Evolutionary conservation across 2,329 filamentous ascomycete genomes (phyloP), one percentile per base, ranked within the genome.

Genomic region (Xylaria sp.): DNA sequence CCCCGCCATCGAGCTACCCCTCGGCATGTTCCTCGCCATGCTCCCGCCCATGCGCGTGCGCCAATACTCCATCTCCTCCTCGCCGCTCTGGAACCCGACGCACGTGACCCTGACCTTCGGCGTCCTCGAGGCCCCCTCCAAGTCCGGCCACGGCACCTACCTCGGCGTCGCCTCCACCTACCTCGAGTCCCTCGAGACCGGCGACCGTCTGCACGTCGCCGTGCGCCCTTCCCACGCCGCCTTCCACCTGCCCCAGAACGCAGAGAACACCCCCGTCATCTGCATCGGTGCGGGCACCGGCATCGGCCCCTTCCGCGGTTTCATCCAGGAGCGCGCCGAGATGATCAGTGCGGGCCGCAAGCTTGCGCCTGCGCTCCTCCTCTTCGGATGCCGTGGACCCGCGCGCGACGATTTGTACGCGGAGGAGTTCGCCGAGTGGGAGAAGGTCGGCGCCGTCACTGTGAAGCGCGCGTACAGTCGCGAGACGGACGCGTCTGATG

Each of bases 1-100:
- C 69, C 78, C 82, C 0, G 73, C 77, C 0, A 77, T 89, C 37
- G 74, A 81, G 2, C 73, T 93, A 0, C 80, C 88, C 0, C 80
- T 94, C 23, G 80, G 80, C 2, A 75, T 83, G 16, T 93, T 89
- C 75, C 78, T 94, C 6, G 79, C 80, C 39, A 87, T 91, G 79
- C 80, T 92, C 0, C 88, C 88, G 1, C 87, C 89, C 0, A 90
- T 94, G 85, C 85, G 89, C 34, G 80, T 90, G 46, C 82, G 89
- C n/a, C 87, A 90, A 71, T 92, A 92, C 66, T 90, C 86, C 37
- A 91, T 92, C 68, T 91, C 89, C 0, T 91, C 88, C 0, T 90
- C 88, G 0, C 87, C 89, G 0, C 77, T 90, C 0, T 78, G 76
- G 63, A 80, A 86, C 62, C 77, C 82, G 0, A 76, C 74, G 9